phyloP scores from a whole-genome alignment of 2,329 filamentous ascomycete genomes.

The Ceratocystis harringtonii region DNA sequence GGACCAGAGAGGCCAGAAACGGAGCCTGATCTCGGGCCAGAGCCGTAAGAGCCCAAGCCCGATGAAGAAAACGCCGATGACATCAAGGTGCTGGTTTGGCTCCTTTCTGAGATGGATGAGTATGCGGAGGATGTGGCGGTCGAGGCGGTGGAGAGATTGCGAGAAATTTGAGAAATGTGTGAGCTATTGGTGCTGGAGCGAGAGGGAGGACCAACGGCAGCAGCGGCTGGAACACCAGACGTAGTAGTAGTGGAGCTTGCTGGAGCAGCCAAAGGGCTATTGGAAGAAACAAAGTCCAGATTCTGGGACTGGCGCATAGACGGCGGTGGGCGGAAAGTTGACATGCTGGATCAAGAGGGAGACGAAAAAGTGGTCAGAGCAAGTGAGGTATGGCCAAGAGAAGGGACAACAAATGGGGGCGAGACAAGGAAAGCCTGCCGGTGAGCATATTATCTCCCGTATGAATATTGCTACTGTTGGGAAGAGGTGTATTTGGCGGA shows the following conservation, averaged over 20 bases:
- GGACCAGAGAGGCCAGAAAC: slow-evolving; percentile 21
- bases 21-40: slow-evolving; percentile 25
- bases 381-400: neutral
- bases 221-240: neutral
- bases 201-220: slow-evolving; percentile 8
- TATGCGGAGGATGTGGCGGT: slow-evolving; percentile 57
- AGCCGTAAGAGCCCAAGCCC: slow-evolving; percentile 37
- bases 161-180: slow-evolving; percentile 26
- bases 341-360: slow-evolving; percentile 26
- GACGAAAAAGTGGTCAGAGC: neutral
- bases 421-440: neutral
- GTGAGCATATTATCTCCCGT: slow-evolving; percentile 1
- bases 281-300: slow-evolving; percentile 19
- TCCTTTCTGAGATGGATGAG: slow-evolving; percentile 42
- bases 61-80: slow-evolving; percentile 37
- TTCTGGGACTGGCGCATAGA: slow-evolving; percentile 27
- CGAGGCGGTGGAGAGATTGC: slow-evolving; percentile 55
- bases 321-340: slow-evolving; percentile 19
- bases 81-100: slow-evolving; percentile 44
- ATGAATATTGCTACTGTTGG: neutral
- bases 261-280: slow-evolving; percentile 24
- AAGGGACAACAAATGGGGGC: neutral
- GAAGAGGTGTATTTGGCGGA: neutral
- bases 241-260: slow-evolving; percentile 20
- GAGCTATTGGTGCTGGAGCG: slow-evolving; percentile 9